Evolutionary conservation across 371 early-diverging fungal species (phyloP), one percentile per base, ranked within the genome.

Genomic region (Batrachochytrium dendrobatidis): DNA sequence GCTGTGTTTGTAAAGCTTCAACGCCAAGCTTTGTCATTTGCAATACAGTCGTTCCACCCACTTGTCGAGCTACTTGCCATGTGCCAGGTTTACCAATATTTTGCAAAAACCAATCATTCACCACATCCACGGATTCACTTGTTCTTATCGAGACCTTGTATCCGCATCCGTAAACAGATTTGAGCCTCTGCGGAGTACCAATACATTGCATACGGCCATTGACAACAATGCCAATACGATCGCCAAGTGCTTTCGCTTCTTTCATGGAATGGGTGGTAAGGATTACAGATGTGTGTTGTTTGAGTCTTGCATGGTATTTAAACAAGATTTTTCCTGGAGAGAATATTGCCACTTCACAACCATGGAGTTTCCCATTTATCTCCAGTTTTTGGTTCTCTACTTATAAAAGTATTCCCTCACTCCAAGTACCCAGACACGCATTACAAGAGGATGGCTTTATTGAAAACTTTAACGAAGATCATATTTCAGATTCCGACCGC

Each of bases 161-260:
- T 3, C 51, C 51, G 51, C 51, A 51, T 6, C 51, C 51, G 30
- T 51, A 51, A 7, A 51, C 51, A 28, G 51, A 12, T 22, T 51
- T 51, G 51, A 51, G 51, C 10, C 82, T 74, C 25, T 81, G 70
- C 34, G 71, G 82, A 24, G 73, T 68, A 26, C 82, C 86, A 30
- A 85, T 57, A 60, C 87, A 87, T 25, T 83, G 76, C 34, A 89
- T 59, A 2, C 77, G 79, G 25, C 87, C 87, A 48, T 86, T 82
- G 51, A 85, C 82, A 83, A 86, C 85, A 52, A 88, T 87, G 29
- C 83, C 87, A 49, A 88, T 84, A n/a, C 71, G 55, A 8, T 70
- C 65, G 61, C 75, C 33, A 33, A 51, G 52, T 28, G 52, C 8
- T 17, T 51, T 12, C 3, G 52, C 29, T 12, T 24, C 8, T 51